Conservation (phyloP, 1,284 basidiomycete genomes). For the Athelia psychrophila region DNA sequence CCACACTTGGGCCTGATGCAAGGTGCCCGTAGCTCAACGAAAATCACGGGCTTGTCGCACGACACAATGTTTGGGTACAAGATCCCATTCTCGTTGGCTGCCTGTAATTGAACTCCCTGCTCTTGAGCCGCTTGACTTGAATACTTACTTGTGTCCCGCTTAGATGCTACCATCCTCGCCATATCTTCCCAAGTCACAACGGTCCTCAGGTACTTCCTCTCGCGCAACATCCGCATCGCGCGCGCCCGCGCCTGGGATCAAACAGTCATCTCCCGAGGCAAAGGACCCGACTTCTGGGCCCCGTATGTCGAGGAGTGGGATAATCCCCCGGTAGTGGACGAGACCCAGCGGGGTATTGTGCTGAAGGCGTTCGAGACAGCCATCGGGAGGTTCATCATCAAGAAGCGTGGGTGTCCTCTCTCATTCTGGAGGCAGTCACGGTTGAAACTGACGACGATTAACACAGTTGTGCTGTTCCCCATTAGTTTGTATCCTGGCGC, state of each 20-base stretch:
- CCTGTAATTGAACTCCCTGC: slow-evolving; percentile 45
- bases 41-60: slow-evolving; percentile 63
- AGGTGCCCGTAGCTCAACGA: slow-evolving; percentile 50
- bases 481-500: slow-evolving; percentile 71
- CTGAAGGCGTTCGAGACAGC: slow-evolving; percentile 36
- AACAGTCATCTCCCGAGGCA: slow-evolving; percentile 77
- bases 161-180: slow-evolving; percentile 78
- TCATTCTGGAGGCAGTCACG: background rate
- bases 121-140: too few species aligned
- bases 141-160: too few species aligned
- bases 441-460: background rate
- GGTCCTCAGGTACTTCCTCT: slow-evolving; percentile 79
- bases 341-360: slow-evolving; percentile 20
- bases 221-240: slow-evolving; percentile 74
- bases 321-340: slow-evolving; percentile 50
- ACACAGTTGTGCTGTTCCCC: slow-evolving; percentile 70
- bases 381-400: slow-evolving; percentile 49
- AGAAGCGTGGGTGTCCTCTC: slow-evolving; percentile 41
- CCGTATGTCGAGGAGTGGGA: slow-evolving; percentile 89
- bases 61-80: slow-evolving; percentile 62
- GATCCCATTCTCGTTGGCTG: slow-evolving; percentile 63
- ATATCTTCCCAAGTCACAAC: slow-evolving; percentile 68
- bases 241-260: slow-evolving; percentile 77
- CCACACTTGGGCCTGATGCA: too few species aligned
- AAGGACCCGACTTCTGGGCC: slow-evolving; percentile 80